phyloP scores from a whole-genome alignment of 148 eudicot genomes.

The Arbutus unedo region DNA sequence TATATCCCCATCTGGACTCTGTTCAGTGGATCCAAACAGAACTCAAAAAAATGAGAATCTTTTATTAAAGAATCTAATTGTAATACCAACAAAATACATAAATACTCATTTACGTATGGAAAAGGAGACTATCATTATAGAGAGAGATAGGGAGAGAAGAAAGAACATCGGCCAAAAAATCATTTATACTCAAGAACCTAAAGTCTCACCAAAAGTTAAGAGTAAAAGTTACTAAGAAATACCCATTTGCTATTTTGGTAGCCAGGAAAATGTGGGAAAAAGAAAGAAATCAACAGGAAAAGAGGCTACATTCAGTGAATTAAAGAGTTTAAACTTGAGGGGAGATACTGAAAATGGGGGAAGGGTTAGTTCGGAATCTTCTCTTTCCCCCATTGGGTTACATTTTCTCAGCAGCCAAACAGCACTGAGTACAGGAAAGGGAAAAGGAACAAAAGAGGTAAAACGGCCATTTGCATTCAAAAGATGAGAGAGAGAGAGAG shows the following conservation, averaged over 20 bases:
- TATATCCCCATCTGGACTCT: constrained; percentile 95
- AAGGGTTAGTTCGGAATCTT: neutral
- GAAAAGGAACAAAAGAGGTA: neutral
- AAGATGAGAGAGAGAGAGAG: neutral
- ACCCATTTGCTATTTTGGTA: constrained; percentile 8
- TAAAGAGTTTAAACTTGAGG: neutral
- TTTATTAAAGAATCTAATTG: neutral
- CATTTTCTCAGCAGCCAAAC: constrained; percentile 12
- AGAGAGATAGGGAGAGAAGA: neutral
- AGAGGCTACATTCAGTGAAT: neutral
- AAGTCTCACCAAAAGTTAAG: neutral
- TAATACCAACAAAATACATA: neutral
- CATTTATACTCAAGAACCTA: neutral
- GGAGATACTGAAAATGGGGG: neutral
- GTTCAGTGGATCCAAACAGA: constrained; percentile 24
- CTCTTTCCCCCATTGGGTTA: neutral
- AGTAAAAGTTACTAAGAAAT: neutral
- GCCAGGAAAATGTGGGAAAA: neutral
- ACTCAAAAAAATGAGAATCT: neutral
- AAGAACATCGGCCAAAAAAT: neutral
- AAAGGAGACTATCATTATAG: neutral
- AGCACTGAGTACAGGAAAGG: neutral
- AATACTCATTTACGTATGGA: constrained; percentile 8
- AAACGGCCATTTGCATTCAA: neutral
- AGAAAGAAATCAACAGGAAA: neutral